Evolutionary conservation across 768 basidiomycete species (phyloP), one percentile per base, ranked within the genome.

Genomic region (Strobilomyces echinocephalus): DNA sequence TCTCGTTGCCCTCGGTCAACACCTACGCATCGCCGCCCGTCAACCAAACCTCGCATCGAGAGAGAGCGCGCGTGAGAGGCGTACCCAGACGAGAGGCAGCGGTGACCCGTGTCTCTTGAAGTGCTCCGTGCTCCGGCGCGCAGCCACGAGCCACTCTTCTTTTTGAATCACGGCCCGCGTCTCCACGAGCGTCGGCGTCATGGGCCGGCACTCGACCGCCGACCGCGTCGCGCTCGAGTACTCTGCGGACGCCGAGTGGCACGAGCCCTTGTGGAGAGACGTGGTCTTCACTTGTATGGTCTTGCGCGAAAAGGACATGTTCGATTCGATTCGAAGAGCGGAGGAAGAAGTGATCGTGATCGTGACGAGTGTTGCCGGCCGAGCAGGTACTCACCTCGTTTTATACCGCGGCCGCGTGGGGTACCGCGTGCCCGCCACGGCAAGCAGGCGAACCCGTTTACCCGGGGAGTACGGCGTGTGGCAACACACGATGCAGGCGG

Each of bases 1-100:
- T 71, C n/a, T 55, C 43, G 39, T 51, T 69, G 6, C 63, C 63
- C 51, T 71, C 68, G 0, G 63, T 64, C 49, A 69, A 42, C 34
- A 69, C 60, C 68, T 69, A n/a, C 16, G 6, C 0, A 26, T 24
- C 3, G 11, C 15, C 8, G 26, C 28, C 7, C 30, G 30, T 30
- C 30, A 30, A 26, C 28, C 7, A 46, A 46, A 24, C 18, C 16
- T 43, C 21, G 20, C 39, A 14, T 34, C 30, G 14, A 31, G 38
- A 31, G 20, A 30, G 9, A 20, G 31, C 15, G 40, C 0, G 9
- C 38, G 34, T 2, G 0, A 10, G 28, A 9, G 14, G 9, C 65
- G 24, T 53, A 69, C 68, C 68, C 68, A 71, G 52, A 69, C 64
- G 15, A 69, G 49, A 43, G 68, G 68, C 3, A 69, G 16, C 0